Base-by-base conservation (phyloP, 345 rosid species). In the Rhodamnia argentea region DNA sequence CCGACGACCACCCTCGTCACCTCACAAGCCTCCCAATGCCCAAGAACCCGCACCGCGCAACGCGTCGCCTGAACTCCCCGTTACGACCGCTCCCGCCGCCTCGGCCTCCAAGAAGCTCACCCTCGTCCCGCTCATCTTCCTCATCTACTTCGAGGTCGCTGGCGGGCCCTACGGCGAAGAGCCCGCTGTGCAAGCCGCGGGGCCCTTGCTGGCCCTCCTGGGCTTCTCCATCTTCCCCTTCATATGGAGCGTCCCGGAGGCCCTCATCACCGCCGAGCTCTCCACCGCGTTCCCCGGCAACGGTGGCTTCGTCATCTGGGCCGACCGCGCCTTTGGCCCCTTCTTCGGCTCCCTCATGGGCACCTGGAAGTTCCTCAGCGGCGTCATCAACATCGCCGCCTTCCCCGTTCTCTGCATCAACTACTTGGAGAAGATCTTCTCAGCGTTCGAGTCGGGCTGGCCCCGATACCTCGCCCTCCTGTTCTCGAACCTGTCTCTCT, bases 181-280 rank as follows among this genome's bases (percentile, higher is more conserved):
- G 64, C 89, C 94, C 1, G 94, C 93, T 0, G 94, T 93, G 20
- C 85, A 89, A 42, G 96, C 95, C 3, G 95, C 92, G 1, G 95
- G 95, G 3, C 95, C 95, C 18, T 87, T 93, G 78, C 88, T 62
- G 32, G 93, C 95, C 59, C 52, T 94, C 26, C 91, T 93, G 2
- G 96, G 97, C 4, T 93, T 94, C 93, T 83, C 92, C 16, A 86
- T 93, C 64, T 93, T 93, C 87, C 96, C 97, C 1, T 93, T 93
- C 87, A 89, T 94, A 24, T 94, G 96, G 97, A 91, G 94, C 85
- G 84, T 93, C 44, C 97, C 96, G 4, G 97, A 94, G 85, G 95
- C 97, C n/a, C 88, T 94, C 13, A 88, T 94, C 92, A 93, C 96
- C 1, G 96, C 97, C 1, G 97, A 93, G 90, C 97, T 94, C 83